A percentile compares a stretch with the other conserved stretches of the same genome.
Evolutionary conservation across 2,329 filamentous ascomycete genomes (phyloP).

Genomic region (Talaromyces marneffei): DNA sequence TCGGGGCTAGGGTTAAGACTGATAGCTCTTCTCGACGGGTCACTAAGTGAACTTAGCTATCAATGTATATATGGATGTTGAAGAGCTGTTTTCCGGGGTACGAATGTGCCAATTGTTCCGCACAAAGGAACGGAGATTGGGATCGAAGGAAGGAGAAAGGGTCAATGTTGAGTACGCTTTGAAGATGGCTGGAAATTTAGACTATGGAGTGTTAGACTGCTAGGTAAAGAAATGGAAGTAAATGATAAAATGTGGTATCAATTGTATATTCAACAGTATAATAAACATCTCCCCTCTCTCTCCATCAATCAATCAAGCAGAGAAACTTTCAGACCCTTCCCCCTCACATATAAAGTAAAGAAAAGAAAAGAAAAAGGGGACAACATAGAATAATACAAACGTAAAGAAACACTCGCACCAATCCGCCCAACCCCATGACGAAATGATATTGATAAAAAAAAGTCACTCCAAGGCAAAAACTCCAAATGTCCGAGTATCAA

Average conservation of each 20-base stretch:
- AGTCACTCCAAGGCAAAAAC: conserved; percentile 10
- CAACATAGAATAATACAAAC: not conserved
- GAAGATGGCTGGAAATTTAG: not conserved
- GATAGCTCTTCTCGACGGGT: too few relatives aligned
- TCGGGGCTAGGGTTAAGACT: too few relatives aligned
- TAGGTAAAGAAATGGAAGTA: not conserved
- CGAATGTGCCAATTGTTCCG: too few relatives aligned
- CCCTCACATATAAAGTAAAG: conserved; percentile 18
- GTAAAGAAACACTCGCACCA: not conserved
- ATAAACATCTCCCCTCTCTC: conserved; percentile 5
- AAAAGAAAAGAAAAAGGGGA: conserved; percentile 16
- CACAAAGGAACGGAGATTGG: too few relatives aligned
- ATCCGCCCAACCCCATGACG: conserved; percentile 13
- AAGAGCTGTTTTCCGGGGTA: too few relatives aligned
- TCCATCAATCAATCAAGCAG: not conserved
- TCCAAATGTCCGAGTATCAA: conserved; percentile 13
- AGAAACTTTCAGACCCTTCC: not conserved
- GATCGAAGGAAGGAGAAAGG: too few relatives aligned
- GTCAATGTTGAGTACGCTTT: too few relatives aligned
- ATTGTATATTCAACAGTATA: conserved; percentile 1
- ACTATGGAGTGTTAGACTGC: too few relatives aligned
- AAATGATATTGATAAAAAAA: conserved; percentile 2
- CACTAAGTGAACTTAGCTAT: too few relatives aligned
- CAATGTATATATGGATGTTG: too few relatives aligned
- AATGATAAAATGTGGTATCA: conserved; percentile 1